These are phyloP conservation scores for Scleromitrula shiraiana DNA, from an alignment of 2,329 filamentous ascomycete genomes.

Conservation along the genomic window DNA sequence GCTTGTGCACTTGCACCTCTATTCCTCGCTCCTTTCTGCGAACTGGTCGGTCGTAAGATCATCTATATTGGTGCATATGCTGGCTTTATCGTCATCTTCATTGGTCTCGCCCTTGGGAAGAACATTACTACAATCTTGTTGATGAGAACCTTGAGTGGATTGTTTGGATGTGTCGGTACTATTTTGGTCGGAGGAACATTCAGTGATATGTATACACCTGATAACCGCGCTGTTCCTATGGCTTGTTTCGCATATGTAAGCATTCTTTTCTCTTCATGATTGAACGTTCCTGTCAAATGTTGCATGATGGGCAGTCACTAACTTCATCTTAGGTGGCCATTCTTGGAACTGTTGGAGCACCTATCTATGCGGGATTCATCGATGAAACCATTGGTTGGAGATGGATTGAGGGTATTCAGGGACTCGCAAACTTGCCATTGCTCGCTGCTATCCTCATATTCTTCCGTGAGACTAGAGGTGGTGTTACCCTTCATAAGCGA, in stretches of 20 bases:
- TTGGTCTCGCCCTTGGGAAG: constrained; percentile 63
- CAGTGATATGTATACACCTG: constrained; percentile 70
- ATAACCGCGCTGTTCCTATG: constrained; percentile 80
- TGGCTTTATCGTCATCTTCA: constrained; percentile 31
- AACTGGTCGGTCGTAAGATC: constrained; percentile 75
- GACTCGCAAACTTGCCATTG: constrained; percentile 57
- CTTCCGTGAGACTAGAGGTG: constrained; percentile 74
- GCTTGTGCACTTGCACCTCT: constrained; percentile 74
- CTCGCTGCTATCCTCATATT: constrained; percentile 58
- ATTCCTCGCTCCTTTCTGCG: constrained; percentile 76
- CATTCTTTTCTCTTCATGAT: too few relatives aligned
- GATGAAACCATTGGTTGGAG: constrained; percentile 60
- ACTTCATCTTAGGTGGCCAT: too few relatives aligned
- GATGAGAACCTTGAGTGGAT: constrained; percentile 55
- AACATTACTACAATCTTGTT: constrained; percentile 67
- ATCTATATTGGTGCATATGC: constrained; percentile 60
- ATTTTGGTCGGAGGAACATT: constrained; percentile 82
- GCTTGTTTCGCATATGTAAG: constrained; percentile 70
- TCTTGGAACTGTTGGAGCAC: constrained; percentile 63
- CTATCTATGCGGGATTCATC: constrained; percentile 55
- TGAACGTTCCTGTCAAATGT: too few relatives aligned
- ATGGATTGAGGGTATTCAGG: constrained; percentile 83
- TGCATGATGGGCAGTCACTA: too few relatives aligned
- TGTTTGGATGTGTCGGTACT: constrained; percentile 62
- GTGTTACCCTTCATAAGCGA: constrained; percentile 68